These are phyloP conservation scores for Gastrolobium bilobum DNA, from an alignment of 306 rosid genomes.

Conservation along the genomic window DNA sequence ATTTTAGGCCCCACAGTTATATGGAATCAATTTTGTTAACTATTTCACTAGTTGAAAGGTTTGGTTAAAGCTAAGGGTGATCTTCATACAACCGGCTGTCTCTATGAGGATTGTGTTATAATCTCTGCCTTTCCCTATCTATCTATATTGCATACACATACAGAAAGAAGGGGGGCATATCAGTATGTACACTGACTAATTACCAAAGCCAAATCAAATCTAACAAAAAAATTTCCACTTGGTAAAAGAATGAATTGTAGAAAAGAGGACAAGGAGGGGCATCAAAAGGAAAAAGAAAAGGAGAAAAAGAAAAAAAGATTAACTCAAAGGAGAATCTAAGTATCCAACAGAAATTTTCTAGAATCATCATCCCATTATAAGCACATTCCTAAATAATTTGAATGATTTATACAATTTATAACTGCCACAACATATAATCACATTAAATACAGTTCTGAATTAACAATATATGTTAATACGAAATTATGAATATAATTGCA, in stretches of 20 bases:
- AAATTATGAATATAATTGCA: conserved; percentile 28
- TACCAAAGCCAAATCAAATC: conserved; percentile 10
- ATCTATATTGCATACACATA: not conserved
- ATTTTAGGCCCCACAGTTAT: not conserved
- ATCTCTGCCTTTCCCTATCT: not conserved
- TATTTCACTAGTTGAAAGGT: conserved; percentile 8
- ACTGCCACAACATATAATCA: conserved; percentile 28
- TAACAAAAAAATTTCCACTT: not conserved
- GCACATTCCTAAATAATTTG: conserved; percentile 9
- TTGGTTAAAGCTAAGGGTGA: not conserved
- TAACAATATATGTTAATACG: conserved; percentile 20
- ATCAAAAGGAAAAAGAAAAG: not conserved
- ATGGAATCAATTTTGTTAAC: conserved; percentile 1
- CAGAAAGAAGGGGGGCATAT: not conserved
- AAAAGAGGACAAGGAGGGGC: not conserved
- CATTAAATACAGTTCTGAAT: conserved; percentile 10
- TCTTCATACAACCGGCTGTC: conserved; percentile 19
- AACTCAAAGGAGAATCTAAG: not conserved
- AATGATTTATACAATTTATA: not conserved
- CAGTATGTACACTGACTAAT: not conserved
- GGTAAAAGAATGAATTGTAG: not conserved
- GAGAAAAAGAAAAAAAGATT: not conserved
- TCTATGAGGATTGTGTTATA: not conserved
- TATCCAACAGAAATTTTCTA: conserved; percentile 1
- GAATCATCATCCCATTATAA: conserved; percentile 2